Percentiles rank a stretch among this genome's conserved stretches.
These are phyloP conservation scores for Cavenderia fasciculata DNA, from an alignment of 78 protist species.

Conservation along the genomic window DNA sequence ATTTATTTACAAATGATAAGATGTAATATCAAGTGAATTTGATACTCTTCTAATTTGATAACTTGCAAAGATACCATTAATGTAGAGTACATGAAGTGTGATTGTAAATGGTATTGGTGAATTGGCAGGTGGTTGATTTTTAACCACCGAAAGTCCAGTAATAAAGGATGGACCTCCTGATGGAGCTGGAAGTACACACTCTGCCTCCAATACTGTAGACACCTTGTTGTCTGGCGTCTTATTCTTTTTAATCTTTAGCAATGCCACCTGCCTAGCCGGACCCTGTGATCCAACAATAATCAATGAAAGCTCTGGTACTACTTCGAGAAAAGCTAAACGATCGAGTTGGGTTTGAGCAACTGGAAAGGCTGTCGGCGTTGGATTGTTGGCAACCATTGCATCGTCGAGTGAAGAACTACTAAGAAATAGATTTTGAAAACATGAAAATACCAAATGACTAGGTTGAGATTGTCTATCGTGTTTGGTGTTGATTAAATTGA, in stretches of 20 bases:
- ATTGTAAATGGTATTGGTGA: constrained; percentile 23
- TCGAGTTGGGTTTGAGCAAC: constrained; percentile 62
- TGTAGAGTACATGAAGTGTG: constrained; percentile 29
- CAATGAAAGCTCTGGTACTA: constrained; percentile 46
- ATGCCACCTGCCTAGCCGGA: constrained; percentile 34
- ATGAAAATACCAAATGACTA: constrained; percentile 61
- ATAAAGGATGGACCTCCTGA: constrained; percentile 26
- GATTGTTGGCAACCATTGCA: constrained; percentile 2
- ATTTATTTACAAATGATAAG: not conserved
- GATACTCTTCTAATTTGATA: constrained; percentile 13
- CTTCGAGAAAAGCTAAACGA: constrained; percentile 44
- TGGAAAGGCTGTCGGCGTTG: constrained; percentile 42
- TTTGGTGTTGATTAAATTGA: not conserved
- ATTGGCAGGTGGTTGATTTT: not conserved
- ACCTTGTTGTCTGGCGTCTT: too few relatives aligned
- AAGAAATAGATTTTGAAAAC: constrained; percentile 46
- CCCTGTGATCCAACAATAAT: constrained; percentile 60
- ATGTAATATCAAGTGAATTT: not conserved
- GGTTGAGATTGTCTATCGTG: not conserved
- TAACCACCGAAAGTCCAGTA: constrained; percentile 13
- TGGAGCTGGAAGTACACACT: constrained; percentile 5
- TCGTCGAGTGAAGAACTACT: not conserved
- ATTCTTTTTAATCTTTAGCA: constrained; percentile 11
- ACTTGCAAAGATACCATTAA: constrained; percentile 30
- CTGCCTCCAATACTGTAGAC: not conserved